Conservation (phyloP, 2,329 filamentous ascomycete genomes). For the Diaporthe batatas region DNA sequence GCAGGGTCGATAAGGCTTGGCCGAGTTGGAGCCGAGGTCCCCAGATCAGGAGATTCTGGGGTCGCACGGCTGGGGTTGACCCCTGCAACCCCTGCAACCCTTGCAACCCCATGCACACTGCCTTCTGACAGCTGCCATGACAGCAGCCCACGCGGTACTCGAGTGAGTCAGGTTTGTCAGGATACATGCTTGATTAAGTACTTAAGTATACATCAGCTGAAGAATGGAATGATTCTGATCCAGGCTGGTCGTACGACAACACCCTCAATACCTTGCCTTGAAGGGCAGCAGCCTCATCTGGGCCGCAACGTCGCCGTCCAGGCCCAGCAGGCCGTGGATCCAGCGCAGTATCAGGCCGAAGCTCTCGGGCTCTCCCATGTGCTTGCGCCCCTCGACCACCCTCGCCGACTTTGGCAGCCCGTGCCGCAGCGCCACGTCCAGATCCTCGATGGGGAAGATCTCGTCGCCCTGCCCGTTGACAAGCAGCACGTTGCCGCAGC, state of each 20-base stretch:
- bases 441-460: constrained; percentile 73
- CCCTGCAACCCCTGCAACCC: constrained; percentile 17
- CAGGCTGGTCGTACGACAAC: background rate
- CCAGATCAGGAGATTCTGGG: constrained; percentile 31
- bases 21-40: constrained; percentile 26
- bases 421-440: constrained; percentile 66
- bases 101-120: background rate
- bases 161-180: too few relatives aligned
- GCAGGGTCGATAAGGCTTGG: constrained; percentile 20
- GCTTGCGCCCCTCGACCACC: constrained; percentile 50
- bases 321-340: constrained; percentile 50
- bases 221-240: background rate
- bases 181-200: too few relatives aligned
- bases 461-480: constrained; percentile 71
- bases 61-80: constrained; percentile 11
- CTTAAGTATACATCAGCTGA: background rate
- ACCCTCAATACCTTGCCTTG: constrained; percentile 40
- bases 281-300: constrained; percentile 23
- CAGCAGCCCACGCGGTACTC: too few relatives aligned
- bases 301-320: constrained; percentile 46
- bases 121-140: constrained; percentile 4
- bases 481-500: constrained; percentile 70
- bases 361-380: constrained; percentile 54
- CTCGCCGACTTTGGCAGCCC: constrained; percentile 65
- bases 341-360: constrained; percentile 51